Evolutionary conservation across 2,329 filamentous ascomycete species (phyloP), one percentile per base, ranked within the genome.

Genomic region (Microsporum audouinii): DNA sequence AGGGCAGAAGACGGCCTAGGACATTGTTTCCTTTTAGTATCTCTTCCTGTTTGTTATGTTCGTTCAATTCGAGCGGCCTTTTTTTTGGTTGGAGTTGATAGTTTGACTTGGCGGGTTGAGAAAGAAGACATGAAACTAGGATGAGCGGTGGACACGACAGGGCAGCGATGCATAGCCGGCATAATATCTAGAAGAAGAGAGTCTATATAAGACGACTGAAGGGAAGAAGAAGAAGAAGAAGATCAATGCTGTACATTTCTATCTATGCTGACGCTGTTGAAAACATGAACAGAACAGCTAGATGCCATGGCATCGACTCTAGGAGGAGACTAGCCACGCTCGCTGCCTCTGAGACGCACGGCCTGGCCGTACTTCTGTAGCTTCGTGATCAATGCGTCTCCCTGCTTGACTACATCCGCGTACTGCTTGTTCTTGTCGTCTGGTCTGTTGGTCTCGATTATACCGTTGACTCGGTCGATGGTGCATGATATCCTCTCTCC

Each of bases 381-480:
- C 82, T 99, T 99, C 62, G 94, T 99, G 73, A 99, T 97, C 65
- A 99, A 82, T 76, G 95, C 89, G 75, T 99, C 94, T 36, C 94
- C 94, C 74, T 97, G 94, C 79, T 94, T 94, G 64, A 99, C 91
- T 41, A 97, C 91, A 69, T 99, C 94, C 69, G 91, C 88, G 77
- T 99, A 99, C 79, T 99, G 94, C 83, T 96, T 96, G 82, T 97
- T 97, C 86, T 99, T 99, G 79, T 96, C 91, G 73, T 97, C 94
- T 6, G 92, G 91, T 60, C 94, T 84, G 79, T 96, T 96, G 51
- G 94, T 99, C 82, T 97, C 94, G 70, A 99, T 97, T 68, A 97
- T 88, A 67, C 92, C 94, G 63, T 91, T 89, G 66, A 99, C 94
- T 60, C 94, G 89, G 77, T 99, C 94, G 69, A 99, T 97, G 29